Evolutionary conservation across 2,329 filamentous ascomycete species (phyloP), one percentile per base, ranked within the genome.

Genomic region (Ceratocystis albifundus): DNA sequence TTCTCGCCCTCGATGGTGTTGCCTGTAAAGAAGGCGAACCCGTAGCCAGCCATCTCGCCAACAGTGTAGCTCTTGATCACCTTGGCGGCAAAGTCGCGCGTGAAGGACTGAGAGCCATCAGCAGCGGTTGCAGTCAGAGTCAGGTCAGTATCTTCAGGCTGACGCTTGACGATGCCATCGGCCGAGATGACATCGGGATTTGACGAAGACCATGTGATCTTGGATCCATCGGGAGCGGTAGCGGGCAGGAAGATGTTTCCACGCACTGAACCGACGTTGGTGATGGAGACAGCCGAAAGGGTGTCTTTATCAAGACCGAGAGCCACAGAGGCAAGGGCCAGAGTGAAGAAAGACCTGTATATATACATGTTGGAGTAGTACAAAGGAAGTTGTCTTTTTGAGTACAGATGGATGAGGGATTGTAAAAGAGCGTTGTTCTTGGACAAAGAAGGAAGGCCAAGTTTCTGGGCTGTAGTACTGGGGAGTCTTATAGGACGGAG

Each of bases 1-100:
- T 82, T 80, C 67, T 83, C 80, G 25, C 80, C 80, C 0, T 73
- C 72, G 15, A 70, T 67, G 1, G 74, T 73, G 70, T 76, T 77
- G 7, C 76, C 77, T 0, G 78, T 81, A 69, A 82, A 82, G 70
- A 82, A 83, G 0, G 77, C 75, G 67, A 82, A 82, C 0, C 77
- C 77, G 68, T 82, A 82, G 4, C 77, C 80, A 57, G 78, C 75
- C 36, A 75, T 74, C 0, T 72, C 70, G 0, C 74, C 76, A 0
- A 75, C 68, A 1, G 71, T 68, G 1, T 70, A 71, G 2, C 74
- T 73, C n/a, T 71, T 71, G 20, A 72, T 71, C 17, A 78, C 74
- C 2, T 72, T 74, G 22, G 75, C 74, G 15, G 70, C 72, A 41
- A 77, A 72, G 0, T 71, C 71, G 46, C 75, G 70, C 0, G 69